A percentile compares a stretch with the other conserved stretches of the same genome.
Conservation (phyloP, 1,284 basidiomycete genomes). For the Heterobasidion irregulare region DNA sequence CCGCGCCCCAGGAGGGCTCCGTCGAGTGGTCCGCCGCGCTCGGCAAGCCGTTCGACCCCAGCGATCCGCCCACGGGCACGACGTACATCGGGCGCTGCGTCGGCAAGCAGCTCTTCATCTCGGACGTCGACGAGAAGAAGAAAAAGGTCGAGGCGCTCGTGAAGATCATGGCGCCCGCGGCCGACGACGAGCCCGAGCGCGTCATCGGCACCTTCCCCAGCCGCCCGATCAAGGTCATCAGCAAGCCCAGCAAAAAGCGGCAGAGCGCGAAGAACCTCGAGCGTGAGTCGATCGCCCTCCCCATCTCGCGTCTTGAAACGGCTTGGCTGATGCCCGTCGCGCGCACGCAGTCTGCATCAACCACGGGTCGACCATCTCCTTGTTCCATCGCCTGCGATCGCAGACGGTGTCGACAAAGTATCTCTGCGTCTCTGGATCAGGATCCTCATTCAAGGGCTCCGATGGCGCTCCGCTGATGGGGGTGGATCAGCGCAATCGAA, state of each 20-base stretch:
- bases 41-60: slow-evolving; percentile 77
- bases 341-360: slow-evolving; percentile 72
- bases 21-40: slow-evolving; percentile 81
- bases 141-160: slow-evolving; percentile 88
- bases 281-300: slow-evolving; percentile 44
- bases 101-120: slow-evolving; percentile 87
- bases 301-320: not conserved
- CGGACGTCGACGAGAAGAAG: slow-evolving; percentile 85
- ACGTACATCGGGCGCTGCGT: slow-evolving; percentile 84
- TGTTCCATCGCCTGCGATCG: slow-evolving; percentile 91
- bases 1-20: slow-evolving; percentile 71
- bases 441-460: slow-evolving; percentile 83
- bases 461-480: slow-evolving; percentile 82
- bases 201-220: slow-evolving; percentile 84
- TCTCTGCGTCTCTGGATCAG: slow-evolving; percentile 87
- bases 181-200: slow-evolving; percentile 70
- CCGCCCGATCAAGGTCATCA: slow-evolving; percentile 94
- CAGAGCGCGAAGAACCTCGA: slow-evolving; percentile 91
- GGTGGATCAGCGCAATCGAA: slow-evolving; percentile 63
- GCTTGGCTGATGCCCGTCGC: not conserved
- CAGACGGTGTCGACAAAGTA: slow-evolving; percentile 96
- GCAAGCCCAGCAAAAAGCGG: slow-evolving; percentile 94
- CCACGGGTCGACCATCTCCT: slow-evolving; percentile 90
- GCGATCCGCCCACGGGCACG: slow-evolving; percentile 70
- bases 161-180: slow-evolving; percentile 78